A percentile compares a stretch with the other conserved stretches of the same genome.
Evolutionary conservation across 352 stramenopile genomes (phyloP).

Genomic region (Saprolegnia parasitica): DNA sequence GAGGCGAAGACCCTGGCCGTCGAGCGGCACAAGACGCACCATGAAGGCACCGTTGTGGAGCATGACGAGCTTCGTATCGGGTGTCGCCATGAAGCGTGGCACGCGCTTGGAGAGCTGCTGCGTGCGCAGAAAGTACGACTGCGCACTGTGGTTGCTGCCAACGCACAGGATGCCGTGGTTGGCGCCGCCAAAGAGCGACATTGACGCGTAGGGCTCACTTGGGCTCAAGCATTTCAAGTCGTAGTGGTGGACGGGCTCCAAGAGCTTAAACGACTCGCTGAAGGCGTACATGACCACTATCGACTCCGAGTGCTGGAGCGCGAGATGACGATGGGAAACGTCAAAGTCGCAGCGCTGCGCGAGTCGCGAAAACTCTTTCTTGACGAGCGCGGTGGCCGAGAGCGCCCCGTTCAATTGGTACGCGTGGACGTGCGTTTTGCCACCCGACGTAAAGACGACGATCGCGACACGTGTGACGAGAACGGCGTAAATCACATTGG

Average conservation of each 20-base stretch:
- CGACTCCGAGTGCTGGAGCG: constrained; percentile 1
- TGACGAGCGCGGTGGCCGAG: background rate
- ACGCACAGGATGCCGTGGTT: constrained; percentile 10
- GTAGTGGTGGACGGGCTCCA: background rate
- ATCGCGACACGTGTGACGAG: background rate
- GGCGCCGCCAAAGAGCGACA: constrained; percentile 22
- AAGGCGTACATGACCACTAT: constrained; percentile 17
- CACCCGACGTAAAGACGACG: background rate
- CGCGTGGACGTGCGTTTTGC: constrained; percentile 5
- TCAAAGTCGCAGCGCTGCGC: constrained; percentile 10
- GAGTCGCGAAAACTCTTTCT: background rate
- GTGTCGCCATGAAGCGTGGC: background rate
- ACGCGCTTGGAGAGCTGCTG: constrained; percentile 9
- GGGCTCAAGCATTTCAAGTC: background rate
- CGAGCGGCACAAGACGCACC: constrained; percentile 33
- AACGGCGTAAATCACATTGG: background rate
- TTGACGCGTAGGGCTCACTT: background rate
- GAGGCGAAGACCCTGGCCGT: constrained; percentile 30
- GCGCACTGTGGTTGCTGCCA: background rate
- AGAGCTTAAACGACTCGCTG: constrained; percentile 22
- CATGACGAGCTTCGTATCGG: constrained; percentile 16
- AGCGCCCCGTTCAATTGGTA: constrained; percentile 5
- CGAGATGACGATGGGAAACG: background rate
- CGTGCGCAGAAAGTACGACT: constrained; percentile 23
- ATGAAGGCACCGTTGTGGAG: constrained; percentile 31